Evolutionary conservation across 176 grass and related monocot species (phyloP).

Genomic region (Echinochloa phyllopogon): DNA sequence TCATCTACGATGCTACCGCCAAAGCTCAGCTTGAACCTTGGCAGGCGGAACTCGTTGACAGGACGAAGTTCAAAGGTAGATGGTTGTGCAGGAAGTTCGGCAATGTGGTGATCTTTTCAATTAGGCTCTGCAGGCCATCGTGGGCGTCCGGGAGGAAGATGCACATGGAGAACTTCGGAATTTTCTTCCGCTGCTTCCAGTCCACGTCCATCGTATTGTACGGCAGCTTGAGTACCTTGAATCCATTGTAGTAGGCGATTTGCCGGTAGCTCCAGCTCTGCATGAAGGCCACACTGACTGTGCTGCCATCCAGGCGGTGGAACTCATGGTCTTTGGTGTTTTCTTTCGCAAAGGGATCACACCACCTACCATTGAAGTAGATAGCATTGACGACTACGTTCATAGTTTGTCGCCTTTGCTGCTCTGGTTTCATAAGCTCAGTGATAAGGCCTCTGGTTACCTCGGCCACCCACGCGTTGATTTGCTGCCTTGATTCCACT

Average conservation of each 20-base stretch:
- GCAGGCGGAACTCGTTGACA: constrained; percentile 32
- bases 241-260: not conserved
- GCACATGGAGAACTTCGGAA: constrained; percentile 37
- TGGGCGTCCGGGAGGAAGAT: constrained; percentile 45
- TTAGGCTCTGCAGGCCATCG: not conserved
- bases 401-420: not conserved
- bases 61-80: not conserved
- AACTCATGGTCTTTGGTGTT: not conserved
- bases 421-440: not conserved
- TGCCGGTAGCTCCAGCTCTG: not conserved
- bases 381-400: constrained; percentile 50
- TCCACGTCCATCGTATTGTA: not conserved
- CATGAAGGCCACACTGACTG: constrained; percentile 35
- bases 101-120: not conserved
- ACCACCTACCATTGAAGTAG: constrained; percentile 55
- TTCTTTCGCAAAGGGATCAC: not conserved
- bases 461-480: constrained; percentile 37
- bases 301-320: too few relatives aligned
- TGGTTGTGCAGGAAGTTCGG: constrained; percentile 29
- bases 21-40: constrained; percentile 43
- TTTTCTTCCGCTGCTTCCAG: not conserved
- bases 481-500: not conserved
- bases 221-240: constrained; percentile 36
- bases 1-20: not conserved
- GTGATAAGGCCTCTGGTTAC: constrained; percentile 41